Evolutionary conservation across 176 grass and related monocot genomes (phyloP).

Genomic region (Carex littledalei): DNA sequence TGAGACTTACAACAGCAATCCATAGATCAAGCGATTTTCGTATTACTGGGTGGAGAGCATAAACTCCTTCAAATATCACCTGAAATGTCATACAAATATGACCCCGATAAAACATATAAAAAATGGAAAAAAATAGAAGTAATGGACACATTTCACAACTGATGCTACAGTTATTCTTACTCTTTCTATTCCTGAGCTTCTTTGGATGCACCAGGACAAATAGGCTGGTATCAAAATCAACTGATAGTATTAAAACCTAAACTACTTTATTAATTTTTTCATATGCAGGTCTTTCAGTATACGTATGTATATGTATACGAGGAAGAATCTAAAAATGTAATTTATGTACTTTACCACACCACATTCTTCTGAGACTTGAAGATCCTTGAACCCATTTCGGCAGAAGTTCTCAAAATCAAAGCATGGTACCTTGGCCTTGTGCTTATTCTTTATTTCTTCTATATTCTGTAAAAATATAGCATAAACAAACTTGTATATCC

Average conservation of each 20-base stretch:
- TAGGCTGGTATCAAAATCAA: not conserved
- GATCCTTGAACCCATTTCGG: slow-evolving; percentile 81
- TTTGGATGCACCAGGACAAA: not conserved
- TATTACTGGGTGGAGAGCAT: slow-evolving; percentile 91
- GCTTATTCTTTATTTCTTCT: slow-evolving; percentile 72
- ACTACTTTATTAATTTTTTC: not conserved
- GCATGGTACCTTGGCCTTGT: slow-evolving; percentile 85
- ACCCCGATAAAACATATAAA: not conserved
- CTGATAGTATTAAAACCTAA: not conserved
- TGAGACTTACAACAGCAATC: slow-evolving; percentile 97
- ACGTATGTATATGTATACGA: not conserved
- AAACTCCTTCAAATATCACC: slow-evolving; percentile 99
- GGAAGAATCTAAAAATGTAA: slow-evolving; percentile 35
- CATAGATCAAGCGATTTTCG: slow-evolving; percentile 89
- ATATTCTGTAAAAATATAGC: slow-evolving; percentile 68
- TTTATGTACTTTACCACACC: slow-evolving; percentile 80
- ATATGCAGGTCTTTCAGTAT: not conserved
- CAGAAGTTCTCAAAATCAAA: slow-evolving; percentile 92
- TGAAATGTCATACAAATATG: slow-evolving; percentile 28
- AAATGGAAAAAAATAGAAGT: not conserved
- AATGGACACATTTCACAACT: not conserved
- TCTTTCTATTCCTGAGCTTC: not conserved
- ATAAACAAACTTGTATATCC: not conserved
- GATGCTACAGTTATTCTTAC: not conserved
- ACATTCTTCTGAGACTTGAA: slow-evolving; percentile 96